Evolutionary conservation across 768 basidiomycete species (phyloP).

Genomic region (Coprinopsis strossmayeri): DNA sequence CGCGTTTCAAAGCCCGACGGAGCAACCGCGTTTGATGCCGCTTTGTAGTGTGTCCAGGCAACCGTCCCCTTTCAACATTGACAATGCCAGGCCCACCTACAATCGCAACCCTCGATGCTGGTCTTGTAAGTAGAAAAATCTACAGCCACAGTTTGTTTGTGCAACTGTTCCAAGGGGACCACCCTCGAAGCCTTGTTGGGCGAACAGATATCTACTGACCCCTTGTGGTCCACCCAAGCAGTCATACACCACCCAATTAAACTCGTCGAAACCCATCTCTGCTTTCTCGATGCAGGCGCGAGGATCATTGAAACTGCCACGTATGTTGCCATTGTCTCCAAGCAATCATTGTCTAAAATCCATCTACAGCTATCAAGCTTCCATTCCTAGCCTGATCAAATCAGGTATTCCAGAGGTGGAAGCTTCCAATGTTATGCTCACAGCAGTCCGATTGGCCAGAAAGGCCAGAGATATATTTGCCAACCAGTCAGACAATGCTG

Average conservation of each 20-base stretch:
- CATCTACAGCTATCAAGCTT: slow-evolving; percentile 56
- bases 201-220: slow-evolving; percentile 41
- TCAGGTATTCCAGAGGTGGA: slow-evolving; percentile 41
- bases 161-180: slow-evolving; percentile 40
- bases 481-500: slow-evolving; percentile 20
- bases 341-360: neutral
- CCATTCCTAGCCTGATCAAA: slow-evolving; percentile 43
- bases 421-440: slow-evolving; percentile 43
- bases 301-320: slow-evolving; percentile 63
- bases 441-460: slow-evolving; percentile 43
- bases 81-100: neutral
- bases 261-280: slow-evolving; percentile 52
- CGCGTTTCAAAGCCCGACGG: slow-evolving; percentile 26
- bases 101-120: slow-evolving; percentile 34
- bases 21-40: slow-evolving; percentile 6
- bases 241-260: slow-evolving; percentile 44
- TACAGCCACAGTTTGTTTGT: neutral
- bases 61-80: neutral
- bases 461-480: slow-evolving; percentile 29
- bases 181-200: slow-evolving; percentile 48
- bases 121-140: slow-evolving; percentile 29
- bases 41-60: neutral
- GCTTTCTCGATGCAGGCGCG: slow-evolving; percentile 61
- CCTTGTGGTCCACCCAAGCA: slow-evolving; percentile 70
- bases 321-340: slow-evolving; percentile 27